A percentile compares a stretch with the other conserved stretches of the same genome.
phyloP scores from a whole-genome alignment of 805 yeast species.

The Vanderwaltozyma verrucispora region DNA sequence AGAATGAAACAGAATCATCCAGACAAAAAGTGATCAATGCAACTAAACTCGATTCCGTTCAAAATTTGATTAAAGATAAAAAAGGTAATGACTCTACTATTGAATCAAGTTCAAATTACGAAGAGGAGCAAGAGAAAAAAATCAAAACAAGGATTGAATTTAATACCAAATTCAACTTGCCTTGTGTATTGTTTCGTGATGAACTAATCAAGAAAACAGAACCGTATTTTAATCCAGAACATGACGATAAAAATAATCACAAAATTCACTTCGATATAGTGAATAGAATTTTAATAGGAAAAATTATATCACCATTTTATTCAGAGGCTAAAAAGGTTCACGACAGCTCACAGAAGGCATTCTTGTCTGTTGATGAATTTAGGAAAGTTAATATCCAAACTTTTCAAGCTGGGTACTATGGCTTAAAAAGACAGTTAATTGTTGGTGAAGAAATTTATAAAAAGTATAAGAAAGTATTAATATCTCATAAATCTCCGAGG shows the following conservation, averaged over 20 bases:
- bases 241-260: conserved; percentile 24
- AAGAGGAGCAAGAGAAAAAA: background rate
- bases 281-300: conserved; percentile 35
- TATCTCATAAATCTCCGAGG: conserved; percentile 31
- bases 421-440: conserved; percentile 44
- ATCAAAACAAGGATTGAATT: background rate
- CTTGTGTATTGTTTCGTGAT: conserved; percentile 21
- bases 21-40: too few relatives aligned
- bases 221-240: conserved; percentile 14
- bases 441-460: conserved; percentile 37
- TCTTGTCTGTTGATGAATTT: conserved; percentile 39
- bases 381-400: conserved; percentile 35
- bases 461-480: conserved; percentile 26
- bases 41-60: background rate
- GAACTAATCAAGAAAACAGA: conserved; percentile 25
- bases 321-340: conserved; percentile 36
- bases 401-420: conserved; percentile 52
- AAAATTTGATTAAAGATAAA: background rate
- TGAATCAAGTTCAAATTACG: too few relatives aligned
- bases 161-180: conserved; percentile 10
- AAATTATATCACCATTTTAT: conserved; percentile 39
- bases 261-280: conserved; percentile 27
- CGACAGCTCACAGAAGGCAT: conserved; percentile 31
- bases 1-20: too few relatives aligned
- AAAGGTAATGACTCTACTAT: background rate